These are phyloP conservation scores for Apostasia ramifera DNA, from an alignment of 106 monocot genomes.

Conservation along the genomic window DNA sequence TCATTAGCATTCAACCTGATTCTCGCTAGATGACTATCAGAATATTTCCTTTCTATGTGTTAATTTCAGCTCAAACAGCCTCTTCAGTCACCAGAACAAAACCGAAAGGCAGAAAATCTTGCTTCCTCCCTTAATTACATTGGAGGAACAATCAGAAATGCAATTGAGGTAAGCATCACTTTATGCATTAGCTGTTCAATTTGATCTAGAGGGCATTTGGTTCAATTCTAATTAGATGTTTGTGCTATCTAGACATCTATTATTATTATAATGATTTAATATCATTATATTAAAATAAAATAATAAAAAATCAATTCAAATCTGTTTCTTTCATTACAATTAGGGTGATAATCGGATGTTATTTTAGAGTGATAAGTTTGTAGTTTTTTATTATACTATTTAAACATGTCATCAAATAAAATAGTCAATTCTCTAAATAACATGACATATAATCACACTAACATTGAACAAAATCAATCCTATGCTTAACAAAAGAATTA, in stretches of 20 bases:
- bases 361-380: too few species aligned
- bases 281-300: background rate
- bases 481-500: background rate
- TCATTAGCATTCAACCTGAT: background rate
- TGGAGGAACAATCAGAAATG: conserved; percentile 61
- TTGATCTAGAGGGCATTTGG: too few species aligned
- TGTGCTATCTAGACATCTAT: background rate
- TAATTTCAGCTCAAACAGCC: conserved; percentile 44
- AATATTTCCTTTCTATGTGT: background rate
- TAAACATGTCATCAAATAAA: too few species aligned
- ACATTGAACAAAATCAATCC: too few species aligned
- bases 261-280: background rate
- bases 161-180: conserved; percentile 52
- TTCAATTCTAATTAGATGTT: too few species aligned
- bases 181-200: too few species aligned
- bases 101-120: conserved; percentile 39
- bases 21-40: background rate
- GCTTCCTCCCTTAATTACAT: conserved; percentile 67
- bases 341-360: too few species aligned
- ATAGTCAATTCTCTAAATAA: too few species aligned
- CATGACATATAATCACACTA: too few species aligned
- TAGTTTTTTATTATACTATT: too few species aligned
- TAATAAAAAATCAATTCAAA: background rate
- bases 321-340: too few species aligned
- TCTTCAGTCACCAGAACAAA: conserved; percentile 32